phyloP scores from a whole-genome alignment of 2,329 filamentous ascomycete species.

The Fusarium sterilihyphosum region DNA sequence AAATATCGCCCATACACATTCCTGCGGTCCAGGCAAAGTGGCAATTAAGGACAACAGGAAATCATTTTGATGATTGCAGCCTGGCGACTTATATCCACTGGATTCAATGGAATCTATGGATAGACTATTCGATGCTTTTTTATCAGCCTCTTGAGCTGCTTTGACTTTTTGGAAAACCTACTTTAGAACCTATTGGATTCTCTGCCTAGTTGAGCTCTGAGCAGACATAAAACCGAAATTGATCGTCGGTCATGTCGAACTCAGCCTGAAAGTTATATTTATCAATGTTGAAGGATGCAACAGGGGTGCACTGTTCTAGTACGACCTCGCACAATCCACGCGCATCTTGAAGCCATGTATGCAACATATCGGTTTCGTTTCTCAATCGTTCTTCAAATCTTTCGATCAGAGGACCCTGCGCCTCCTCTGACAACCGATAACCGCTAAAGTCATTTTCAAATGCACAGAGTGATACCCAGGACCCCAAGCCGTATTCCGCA shows the following conservation, averaged over 20 bases:
- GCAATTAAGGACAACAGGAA: background rate
- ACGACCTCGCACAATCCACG: background rate
- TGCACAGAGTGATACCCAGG: background rate
- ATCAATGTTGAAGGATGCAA: background rate
- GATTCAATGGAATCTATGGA: background rate
- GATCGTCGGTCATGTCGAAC: background rate
- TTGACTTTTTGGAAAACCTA: background rate
- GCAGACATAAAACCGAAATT: background rate
- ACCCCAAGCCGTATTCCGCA: background rate
- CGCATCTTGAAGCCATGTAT: background rate
- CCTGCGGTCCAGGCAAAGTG: no score
- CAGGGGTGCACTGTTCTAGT: background rate
- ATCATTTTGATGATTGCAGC: no score
- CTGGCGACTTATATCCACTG: background rate
- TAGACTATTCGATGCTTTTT: background rate
- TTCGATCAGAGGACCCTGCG: background rate
- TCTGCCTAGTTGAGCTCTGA: background rate
- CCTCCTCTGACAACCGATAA: background rate
- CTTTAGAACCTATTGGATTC: background rate
- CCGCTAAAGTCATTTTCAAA: background rate
- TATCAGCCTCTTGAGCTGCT: background rate
- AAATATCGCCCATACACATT: no score
- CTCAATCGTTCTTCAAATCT: background rate
- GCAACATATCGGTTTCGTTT: background rate
- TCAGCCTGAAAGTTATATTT: background rate